Evolutionary conservation across 1,284 basidiomycete genomes (phyloP).

Genomic region (Macrocystidia cucumis): DNA sequence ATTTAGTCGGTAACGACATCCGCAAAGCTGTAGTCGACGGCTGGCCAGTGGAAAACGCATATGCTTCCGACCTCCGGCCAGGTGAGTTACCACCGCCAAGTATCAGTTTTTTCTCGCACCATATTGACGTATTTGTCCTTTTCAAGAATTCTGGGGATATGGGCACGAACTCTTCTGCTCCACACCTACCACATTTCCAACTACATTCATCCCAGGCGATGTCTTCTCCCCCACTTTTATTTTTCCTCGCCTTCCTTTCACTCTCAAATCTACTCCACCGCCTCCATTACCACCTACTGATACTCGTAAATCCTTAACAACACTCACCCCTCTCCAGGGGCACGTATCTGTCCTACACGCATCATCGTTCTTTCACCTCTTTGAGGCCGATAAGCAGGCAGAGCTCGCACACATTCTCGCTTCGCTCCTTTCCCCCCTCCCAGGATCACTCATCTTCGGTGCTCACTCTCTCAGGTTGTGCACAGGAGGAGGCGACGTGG

Average conservation of each 20-base stretch:
- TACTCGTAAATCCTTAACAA: conserved; percentile 19
- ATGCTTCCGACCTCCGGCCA: conserved; percentile 23
- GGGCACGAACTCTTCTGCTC: conserved; percentile 30
- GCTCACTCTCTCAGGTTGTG: too few species aligned
- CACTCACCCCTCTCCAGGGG: conserved; percentile 33
- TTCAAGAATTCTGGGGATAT: conserved; percentile 27
- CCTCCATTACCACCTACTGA: conserved; percentile 18
- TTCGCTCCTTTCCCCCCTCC: conserved; percentile 21
- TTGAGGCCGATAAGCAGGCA: conserved; percentile 32
- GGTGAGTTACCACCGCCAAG: conserved; percentile 13
- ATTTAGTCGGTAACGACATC: conserved; percentile 19
- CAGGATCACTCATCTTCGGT: conserved; percentile 25
- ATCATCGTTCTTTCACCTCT: conserved; percentile 42
- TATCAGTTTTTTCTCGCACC: background rate
- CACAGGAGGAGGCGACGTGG: too few species aligned
- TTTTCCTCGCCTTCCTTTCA: conserved; percentile 14
- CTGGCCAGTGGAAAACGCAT: conserved; percentile 16
- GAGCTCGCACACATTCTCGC: conserved; percentile 30
- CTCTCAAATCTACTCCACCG: too few species aligned
- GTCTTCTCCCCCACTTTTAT: conserved; percentile 30
- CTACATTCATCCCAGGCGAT: conserved; percentile 38
- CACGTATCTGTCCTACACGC: conserved; percentile 35
- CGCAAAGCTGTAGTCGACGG: conserved; percentile 19
- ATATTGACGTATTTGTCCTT: background rate
- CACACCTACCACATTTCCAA: conserved; percentile 31